Conservation (phyloP, 495 filamentous ascomycete species). For the Astrothelium macrocarpum region DNA sequence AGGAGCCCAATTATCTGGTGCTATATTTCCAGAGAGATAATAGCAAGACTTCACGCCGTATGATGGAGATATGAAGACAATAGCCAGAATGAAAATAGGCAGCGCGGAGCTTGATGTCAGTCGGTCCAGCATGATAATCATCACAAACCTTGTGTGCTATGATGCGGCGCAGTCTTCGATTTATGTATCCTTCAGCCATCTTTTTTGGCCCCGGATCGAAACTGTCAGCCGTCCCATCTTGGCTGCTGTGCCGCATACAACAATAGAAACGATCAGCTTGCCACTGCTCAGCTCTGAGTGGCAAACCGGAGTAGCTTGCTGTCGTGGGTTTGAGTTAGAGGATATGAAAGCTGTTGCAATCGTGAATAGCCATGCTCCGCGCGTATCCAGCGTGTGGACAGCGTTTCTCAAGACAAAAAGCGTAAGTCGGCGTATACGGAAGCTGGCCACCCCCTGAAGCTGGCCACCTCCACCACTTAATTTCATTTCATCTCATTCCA, state of each 20-base stretch:
- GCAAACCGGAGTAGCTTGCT: not conserved
- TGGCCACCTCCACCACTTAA: no score
- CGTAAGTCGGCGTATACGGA: no score
- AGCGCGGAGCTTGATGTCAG: not conserved
- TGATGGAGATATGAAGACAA: not conserved
- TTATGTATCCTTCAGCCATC: not conserved
- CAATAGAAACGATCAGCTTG: not conserved
- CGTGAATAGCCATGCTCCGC: not conserved
- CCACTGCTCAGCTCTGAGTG: not conserved
- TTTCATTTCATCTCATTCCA: no score
- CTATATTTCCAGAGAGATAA: not conserved
- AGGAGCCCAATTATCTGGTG: not conserved
- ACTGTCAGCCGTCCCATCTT: not conserved
- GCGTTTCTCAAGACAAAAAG: not conserved
- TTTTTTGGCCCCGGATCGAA: not conserved
- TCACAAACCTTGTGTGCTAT: not conserved
- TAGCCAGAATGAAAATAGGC: not conserved
- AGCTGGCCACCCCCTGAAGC: no score
- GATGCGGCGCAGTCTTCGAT: not conserved
- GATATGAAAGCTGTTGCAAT: not conserved
- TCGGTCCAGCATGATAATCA: not conserved
- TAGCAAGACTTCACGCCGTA: not conserved
- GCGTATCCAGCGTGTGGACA: not conserved
- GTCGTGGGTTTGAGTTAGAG: not conserved
- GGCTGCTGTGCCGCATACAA: not conserved